A percentile compares a stretch with the other conserved stretches of the same genome.
Evolutionary conservation across 2,329 filamentous ascomycete species (phyloP).

Genomic region (Alternaria postmessia): DNA sequence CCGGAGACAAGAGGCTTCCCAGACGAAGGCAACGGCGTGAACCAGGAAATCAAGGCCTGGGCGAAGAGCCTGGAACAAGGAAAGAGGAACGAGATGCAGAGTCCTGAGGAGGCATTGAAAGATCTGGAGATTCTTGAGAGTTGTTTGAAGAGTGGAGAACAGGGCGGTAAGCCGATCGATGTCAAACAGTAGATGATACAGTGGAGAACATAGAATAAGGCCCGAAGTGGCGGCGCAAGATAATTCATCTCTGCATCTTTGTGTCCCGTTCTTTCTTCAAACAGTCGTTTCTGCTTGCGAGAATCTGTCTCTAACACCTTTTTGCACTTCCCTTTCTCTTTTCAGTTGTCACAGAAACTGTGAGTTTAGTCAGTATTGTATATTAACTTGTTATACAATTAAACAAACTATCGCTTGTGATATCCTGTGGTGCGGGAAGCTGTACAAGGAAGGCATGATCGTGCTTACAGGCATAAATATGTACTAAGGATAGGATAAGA

Average conservation of each 20-base stretch:
- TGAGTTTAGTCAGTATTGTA: not conserved
- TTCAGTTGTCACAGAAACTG: not conserved
- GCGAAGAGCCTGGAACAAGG: conserved; percentile 62
- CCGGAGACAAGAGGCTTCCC: conserved; percentile 55
- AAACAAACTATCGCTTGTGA: not conserved
- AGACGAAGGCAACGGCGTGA: conserved; percentile 62
- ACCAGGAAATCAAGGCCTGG: conserved; percentile 69
- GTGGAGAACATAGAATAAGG: not conserved
- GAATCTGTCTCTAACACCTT: not conserved
- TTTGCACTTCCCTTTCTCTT: not conserved
- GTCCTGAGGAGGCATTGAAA: conserved; percentile 65
- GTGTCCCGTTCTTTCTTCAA: not conserved
- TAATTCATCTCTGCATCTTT: not conserved
- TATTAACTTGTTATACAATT: not conserved
- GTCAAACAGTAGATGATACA: conserved; percentile 15
- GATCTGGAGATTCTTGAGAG: conserved; percentile 66
- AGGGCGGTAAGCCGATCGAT: conserved; percentile 44
- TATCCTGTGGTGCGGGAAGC: not conserved
- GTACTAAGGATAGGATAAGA: not conserved
- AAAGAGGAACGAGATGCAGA: conserved; percentile 60
- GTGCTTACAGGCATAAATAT: not conserved
- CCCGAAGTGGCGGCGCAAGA: not conserved
- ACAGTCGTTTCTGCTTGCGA: not conserved
- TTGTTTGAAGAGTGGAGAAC: conserved; percentile 53
- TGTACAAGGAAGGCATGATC: not conserved